Evolutionary conservation across 108 stramenopile species (phyloP), one percentile per base, ranked within the genome.

Genomic region (Fistulifera pelliculosa): DNA sequence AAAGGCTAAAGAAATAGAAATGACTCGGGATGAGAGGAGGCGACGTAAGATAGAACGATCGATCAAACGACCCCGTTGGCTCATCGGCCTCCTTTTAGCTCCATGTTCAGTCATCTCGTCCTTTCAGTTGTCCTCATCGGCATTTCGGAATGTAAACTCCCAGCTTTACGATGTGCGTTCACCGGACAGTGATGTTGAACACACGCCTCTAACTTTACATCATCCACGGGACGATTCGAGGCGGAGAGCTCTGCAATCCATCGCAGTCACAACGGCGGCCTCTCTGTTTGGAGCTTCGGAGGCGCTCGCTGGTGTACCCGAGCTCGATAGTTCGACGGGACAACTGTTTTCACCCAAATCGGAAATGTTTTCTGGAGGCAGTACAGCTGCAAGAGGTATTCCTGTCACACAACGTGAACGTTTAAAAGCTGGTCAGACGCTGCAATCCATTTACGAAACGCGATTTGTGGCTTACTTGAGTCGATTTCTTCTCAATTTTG

Each of bases 391-490:
- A 1, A 48, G 85, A 38, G 84, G 84, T 4, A 76, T 80, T 19
- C 51, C 38, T 0, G 48, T 71, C 49, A 45, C 47, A 45, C 41
- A 57, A 18, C 41, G 35, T 16, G 41, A 53, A 16, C 39, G 38
- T 12, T 31, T 75, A 11, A 41, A 69, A 58, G 58, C 65, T 27
- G 69, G 80, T 44, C 38, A 73, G 55, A 52, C 64, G 17, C 64
- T 84, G n/a, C 88, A 90, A 65, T 67, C 56, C 21, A 77, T 93
- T 1, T 93, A 93, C 71, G 76, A 76, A 48, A 75, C 83, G 3
- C 52, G 86, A 28, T 93, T 93, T 54, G 75, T 88, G 28, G 68
- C 84, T 15, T 93, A 93, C 62, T 70, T 93, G 27, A 65, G 84
- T 19, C 64, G 90, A 38, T 93, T 93, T 58, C 56, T 93, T 35